These are phyloP conservation scores for Clausena lansium DNA, from an alignment of 345 rosid species.

Conservation along the genomic window DNA sequence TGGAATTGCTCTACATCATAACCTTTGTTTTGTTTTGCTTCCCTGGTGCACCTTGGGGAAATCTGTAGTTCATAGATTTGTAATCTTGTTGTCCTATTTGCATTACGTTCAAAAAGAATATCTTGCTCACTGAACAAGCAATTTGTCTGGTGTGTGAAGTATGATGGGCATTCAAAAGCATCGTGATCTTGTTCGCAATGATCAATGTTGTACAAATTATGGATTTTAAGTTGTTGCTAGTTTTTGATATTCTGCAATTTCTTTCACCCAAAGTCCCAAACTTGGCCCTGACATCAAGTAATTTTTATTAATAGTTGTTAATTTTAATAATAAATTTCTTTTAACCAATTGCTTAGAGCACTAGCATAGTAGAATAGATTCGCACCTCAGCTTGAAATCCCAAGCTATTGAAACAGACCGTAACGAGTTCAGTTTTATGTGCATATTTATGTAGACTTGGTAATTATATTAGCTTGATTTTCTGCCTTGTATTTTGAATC, in stretches of 20 bases:
- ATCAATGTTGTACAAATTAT: background rate
- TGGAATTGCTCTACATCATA: background rate
- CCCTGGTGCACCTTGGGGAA: background rate
- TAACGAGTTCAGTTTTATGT: background rate
- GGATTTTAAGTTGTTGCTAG: constrained; percentile 10
- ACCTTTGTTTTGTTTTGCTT: background rate
- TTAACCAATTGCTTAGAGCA: constrained; percentile 30
- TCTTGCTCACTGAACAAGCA: background rate
- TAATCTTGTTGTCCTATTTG: background rate
- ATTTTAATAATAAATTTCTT: too few relatives aligned
- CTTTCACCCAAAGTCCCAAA: constrained; percentile 36
- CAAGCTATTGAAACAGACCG: background rate
- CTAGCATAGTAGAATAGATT: too few relatives aligned
- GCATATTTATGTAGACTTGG: too few relatives aligned
- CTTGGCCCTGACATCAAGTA: constrained; percentile 38
- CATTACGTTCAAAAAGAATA: background rate
- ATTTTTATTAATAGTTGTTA: too few relatives aligned
- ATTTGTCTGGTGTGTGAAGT: background rate
- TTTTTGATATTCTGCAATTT: constrained; percentile 2
- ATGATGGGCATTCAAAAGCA: background rate
- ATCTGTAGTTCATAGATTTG: background rate
- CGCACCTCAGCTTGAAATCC: constrained; percentile 49
- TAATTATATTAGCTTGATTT: too few relatives aligned
- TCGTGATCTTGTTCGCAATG: background rate
- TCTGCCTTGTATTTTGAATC: background rate